Percentiles rank a stretch among this genome's conserved stretches.
Evolutionary conservation across 2,329 filamentous ascomycete genomes (phyloP).

Genomic region (Stemphylium beticola): DNA sequence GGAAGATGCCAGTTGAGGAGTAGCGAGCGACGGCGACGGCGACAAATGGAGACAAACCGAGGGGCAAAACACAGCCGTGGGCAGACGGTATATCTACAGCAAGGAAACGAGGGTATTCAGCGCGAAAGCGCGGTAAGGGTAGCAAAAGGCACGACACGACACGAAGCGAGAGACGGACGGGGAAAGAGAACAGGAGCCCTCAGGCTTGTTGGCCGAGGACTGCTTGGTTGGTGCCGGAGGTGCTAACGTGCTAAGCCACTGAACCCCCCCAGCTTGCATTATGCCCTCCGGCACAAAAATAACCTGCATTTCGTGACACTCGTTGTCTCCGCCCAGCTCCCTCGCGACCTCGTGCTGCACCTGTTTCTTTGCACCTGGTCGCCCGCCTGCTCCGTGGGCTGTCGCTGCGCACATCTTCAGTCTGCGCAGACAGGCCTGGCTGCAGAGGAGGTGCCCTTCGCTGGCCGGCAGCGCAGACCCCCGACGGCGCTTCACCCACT

Average conservation of each 20-base stretch:
- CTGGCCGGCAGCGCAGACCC: conserved; percentile 9
- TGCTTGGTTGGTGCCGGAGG: conserved; percentile 10
- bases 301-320: conserved; percentile 35
- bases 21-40: conserved; percentile 23
- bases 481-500: conserved; percentile 15
- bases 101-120: conserved; percentile 13
- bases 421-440: not conserved
- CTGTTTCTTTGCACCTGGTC: conserved; percentile 10
- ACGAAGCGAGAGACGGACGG: conserved; percentile 18
- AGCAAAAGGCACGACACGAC: conserved; percentile 4
- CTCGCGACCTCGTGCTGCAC: not conserved
- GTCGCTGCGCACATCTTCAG: not conserved
- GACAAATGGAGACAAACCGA: not conserved
- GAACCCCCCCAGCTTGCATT: conserved; percentile 16
- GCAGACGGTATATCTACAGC: conserved; percentile 7
- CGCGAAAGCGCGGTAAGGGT: conserved; percentile 11
- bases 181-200: conserved; percentile 11
- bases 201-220: conserved; percentile 11
- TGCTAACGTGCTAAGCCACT: conserved; percentile 15
- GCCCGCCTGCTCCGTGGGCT: conserved; percentile 6
- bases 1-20: not conserved
- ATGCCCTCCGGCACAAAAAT: conserved; percentile 34
- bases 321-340: conserved; percentile 21
- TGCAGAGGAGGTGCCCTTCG: not conserved
- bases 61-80: not conserved